Conservation (phyloP, 2,329 filamentous ascomycete species). For the Chrysoporthe cubensis region DNA sequence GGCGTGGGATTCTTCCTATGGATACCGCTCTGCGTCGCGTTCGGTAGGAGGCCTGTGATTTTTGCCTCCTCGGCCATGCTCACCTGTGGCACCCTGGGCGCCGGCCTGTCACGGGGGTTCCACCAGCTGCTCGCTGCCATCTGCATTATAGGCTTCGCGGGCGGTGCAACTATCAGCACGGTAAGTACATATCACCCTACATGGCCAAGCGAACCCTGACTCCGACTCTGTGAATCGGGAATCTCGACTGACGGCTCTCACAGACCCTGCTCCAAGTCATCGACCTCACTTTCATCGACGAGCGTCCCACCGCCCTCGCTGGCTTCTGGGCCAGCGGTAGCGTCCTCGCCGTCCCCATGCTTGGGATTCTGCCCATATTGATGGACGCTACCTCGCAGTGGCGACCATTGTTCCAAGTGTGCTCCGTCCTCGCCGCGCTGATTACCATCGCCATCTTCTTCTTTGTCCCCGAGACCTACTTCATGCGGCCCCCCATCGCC, state of each 20-base stretch:
- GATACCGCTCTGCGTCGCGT: constrained; percentile 42
- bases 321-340: constrained; percentile 40
- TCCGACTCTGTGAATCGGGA: too few relatives aligned
- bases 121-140: constrained; percentile 36
- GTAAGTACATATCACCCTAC: constrained; percentile 29
- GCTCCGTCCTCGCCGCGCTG: constrained; percentile 34
- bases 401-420: constrained; percentile 40
- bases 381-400: constrained; percentile 36
- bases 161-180: constrained; percentile 38
- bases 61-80: constrained; percentile 37
- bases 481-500: constrained; percentile 44
- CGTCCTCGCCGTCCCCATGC: constrained; percentile 33
- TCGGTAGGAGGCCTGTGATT: constrained; percentile 43
- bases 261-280: constrained; percentile 43
- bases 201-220: not conserved
- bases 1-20: constrained; percentile 42
- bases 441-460: constrained; percentile 37
- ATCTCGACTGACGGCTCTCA: not conserved
- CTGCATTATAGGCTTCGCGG: constrained; percentile 40
- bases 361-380: constrained; percentile 37
- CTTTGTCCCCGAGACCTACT: constrained; percentile 45
- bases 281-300: constrained; percentile 44
- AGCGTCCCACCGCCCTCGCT: constrained; percentile 41
- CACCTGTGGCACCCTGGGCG: constrained; percentile 35
- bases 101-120: constrained; percentile 36